Evolutionary conservation across 1,139 yeast genomes (phyloP).

Genomic region (Dujonia santamariae): DNA sequence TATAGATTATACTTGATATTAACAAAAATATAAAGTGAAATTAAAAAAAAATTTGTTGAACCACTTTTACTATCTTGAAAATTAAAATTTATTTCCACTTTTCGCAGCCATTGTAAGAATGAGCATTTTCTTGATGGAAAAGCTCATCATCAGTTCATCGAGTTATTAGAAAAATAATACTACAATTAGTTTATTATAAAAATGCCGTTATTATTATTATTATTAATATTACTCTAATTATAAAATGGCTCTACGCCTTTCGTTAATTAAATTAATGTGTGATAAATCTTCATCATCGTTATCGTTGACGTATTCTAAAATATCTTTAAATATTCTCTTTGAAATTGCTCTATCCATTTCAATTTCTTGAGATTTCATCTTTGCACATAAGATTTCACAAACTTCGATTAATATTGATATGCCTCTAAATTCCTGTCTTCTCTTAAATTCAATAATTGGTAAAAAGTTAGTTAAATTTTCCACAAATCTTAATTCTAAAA

Average conservation of each 20-base stretch:
- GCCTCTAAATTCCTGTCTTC: slow-evolving; percentile 52
- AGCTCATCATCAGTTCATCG: no score
- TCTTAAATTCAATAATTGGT: slow-evolving; percentile 67
- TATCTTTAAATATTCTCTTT: slow-evolving; percentile 50
- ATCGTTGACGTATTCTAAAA: slow-evolving; percentile 56
- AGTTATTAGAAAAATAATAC: neutral
- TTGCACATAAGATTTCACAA: slow-evolving; percentile 62
- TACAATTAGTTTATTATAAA: neutral
- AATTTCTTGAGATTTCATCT: slow-evolving; percentile 61
- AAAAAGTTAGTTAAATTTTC: slow-evolving; percentile 54
- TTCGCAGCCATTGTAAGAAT: no score
- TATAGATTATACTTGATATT: no score
- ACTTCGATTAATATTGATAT: slow-evolving; percentile 67
- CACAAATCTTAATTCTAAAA: slow-evolving; percentile 73
- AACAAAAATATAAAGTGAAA: no score
- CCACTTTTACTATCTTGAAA: no score
- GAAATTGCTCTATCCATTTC: slow-evolving; percentile 57
- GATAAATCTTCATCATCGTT: slow-evolving; percentile 39
- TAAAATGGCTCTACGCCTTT: no score
- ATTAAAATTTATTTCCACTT: no score
- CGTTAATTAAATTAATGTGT: slow-evolving; percentile 15
- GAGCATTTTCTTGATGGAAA: no score
- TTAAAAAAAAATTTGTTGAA: no score
- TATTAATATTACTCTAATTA: neutral
- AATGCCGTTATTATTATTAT: slow-evolving; percentile 2